Evolutionary conservation across 2,329 filamentous ascomycete species (phyloP).

Genomic region (Didymella pomorum): DNA sequence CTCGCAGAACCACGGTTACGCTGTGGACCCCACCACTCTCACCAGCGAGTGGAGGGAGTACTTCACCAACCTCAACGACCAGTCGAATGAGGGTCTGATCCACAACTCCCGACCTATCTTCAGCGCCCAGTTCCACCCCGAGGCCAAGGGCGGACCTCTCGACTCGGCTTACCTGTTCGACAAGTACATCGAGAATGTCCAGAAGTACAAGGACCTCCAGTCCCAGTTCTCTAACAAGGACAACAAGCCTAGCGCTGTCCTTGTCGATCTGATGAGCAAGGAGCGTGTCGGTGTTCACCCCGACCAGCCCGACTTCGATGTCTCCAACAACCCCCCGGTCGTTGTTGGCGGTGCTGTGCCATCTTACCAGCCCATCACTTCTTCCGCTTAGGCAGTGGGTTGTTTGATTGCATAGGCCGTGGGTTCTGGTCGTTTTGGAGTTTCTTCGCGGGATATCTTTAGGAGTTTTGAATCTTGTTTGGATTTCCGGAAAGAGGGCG

Average conservation of each 20-base stretch:
- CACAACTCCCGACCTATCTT: slow-evolving; percentile 97
- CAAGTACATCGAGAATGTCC: slow-evolving; percentile 90
- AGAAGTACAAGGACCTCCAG: slow-evolving; percentile 86
- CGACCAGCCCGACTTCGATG: slow-evolving; percentile 44
- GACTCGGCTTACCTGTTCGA: slow-evolving; percentile 97
- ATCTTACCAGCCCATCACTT: slow-evolving; percentile 45
- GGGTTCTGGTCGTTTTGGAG: slow-evolving; percentile 7
- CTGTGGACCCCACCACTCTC: slow-evolving; percentile 84
- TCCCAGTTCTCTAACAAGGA: slow-evolving; percentile 76
- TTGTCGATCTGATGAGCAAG: slow-evolving; percentile 91
- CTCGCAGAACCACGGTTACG: slow-evolving; percentile 97
- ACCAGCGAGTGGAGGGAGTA: slow-evolving; percentile 93
- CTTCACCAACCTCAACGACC: slow-evolving; percentile 98
- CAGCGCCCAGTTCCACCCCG: slow-evolving; percentile 97
- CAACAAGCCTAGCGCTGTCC: slow-evolving; percentile 84
- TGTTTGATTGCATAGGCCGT: not conserved
- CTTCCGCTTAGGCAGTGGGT: slow-evolving; percentile 33
- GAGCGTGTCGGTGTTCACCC: slow-evolving; percentile 86
- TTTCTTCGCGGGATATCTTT: not conserved
- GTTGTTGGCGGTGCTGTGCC: slow-evolving; percentile 41
- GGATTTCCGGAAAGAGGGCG: not conserved
- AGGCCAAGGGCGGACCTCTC: slow-evolving; percentile 95
- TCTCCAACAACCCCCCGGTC: slow-evolving; percentile 40
- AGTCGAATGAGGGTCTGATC: slow-evolving; percentile 96
- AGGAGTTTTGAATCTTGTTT: not conserved